These are phyloP conservation scores for Platismatia glauca DNA, from an alignment of 495 filamentous ascomycete genomes.

Conservation along the genomic window DNA sequence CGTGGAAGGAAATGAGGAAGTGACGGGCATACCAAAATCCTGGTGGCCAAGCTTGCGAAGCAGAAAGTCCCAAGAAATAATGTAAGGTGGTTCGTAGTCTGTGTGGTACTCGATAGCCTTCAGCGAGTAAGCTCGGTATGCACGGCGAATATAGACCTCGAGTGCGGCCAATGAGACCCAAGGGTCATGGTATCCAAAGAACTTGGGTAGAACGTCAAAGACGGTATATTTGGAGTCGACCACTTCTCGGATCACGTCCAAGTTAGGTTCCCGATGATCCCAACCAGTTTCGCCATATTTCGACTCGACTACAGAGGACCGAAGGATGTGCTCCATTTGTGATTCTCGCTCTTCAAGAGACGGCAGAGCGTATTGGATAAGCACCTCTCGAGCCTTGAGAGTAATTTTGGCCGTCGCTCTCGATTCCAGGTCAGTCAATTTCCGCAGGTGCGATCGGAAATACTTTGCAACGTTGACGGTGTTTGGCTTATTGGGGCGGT, in stretches of 20 bases:
- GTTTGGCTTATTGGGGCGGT: constrained; percentile 87
- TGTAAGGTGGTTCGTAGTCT: constrained; percentile 65
- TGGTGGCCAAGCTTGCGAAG: constrained; percentile 84
- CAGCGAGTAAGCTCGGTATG: constrained; percentile 89
- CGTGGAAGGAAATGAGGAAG: constrained; percentile 68
- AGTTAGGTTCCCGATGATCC: constrained; percentile 87
- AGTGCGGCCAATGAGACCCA: constrained; percentile 93
- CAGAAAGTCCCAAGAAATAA: constrained; percentile 90
- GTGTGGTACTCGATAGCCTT: constrained; percentile 81
- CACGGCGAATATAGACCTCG: constrained; percentile 92
- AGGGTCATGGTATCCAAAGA: constrained; percentile 87
- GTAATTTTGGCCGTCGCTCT: constrained; percentile 89
- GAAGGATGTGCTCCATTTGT: constrained; percentile 98
- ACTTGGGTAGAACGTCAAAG: constrained; percentile 87
- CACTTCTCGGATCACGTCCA: constrained; percentile 86
- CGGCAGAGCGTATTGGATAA: constrained; percentile 93
- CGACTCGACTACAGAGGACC: constrained; percentile 93
- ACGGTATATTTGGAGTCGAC: constrained; percentile 98
- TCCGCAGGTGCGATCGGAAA: constrained; percentile 73
- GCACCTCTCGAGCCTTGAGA: constrained; percentile 89
- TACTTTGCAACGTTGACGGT: constrained; percentile 80
- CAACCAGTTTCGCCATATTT: constrained; percentile 94
- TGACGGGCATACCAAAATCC: constrained; percentile 73
- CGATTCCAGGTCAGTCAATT: constrained; percentile 84
- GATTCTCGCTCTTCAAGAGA: constrained; percentile 88